phyloP scores from a whole-genome alignment of 768 basidiomycete species.

The Serendipita sp. region DNA sequence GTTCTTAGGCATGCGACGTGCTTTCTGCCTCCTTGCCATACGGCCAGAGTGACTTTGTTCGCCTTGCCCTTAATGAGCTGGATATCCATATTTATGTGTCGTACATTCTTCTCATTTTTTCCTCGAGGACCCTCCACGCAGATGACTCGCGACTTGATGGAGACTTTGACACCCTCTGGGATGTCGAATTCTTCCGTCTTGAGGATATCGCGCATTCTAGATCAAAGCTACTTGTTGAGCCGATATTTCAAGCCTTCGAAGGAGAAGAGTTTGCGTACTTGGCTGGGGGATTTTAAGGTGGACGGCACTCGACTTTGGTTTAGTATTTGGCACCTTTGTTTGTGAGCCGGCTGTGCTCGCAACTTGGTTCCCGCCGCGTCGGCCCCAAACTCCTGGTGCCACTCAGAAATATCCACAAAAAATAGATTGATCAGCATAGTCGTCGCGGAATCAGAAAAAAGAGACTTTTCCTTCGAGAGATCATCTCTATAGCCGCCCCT shows the following conservation, averaged over 20 bases:
- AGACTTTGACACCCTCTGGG: conserved; percentile 69
- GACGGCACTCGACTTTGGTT: neutral
- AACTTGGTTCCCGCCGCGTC: neutral
- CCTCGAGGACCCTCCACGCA: conserved; percentile 87
- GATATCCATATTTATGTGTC: conserved; percentile 90
- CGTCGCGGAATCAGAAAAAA: neutral
- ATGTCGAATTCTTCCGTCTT: conserved; percentile 85
- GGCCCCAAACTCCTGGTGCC: neutral
- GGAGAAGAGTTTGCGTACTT: no score
- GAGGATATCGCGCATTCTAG: conserved; percentile 81
- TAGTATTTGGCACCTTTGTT: neutral
- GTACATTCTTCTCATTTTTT: conserved; percentile 77
- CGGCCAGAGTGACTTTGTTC: conserved; percentile 66
- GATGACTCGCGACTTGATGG: conserved; percentile 82
- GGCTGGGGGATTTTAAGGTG: neutral
- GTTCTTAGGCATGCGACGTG: conserved; percentile 97
- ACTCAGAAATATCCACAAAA: neutral
- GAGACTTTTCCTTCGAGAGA: neutral
- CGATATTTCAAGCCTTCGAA: no score
- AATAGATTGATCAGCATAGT: neutral
- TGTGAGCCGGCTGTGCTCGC: neutral
- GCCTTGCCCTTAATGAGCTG: conserved; percentile 63
- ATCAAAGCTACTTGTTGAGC: conserved; percentile 8
- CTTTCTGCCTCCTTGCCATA: conserved; percentile 97
- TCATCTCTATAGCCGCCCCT: neutral